Evolutionary conservation across 495 filamentous ascomycete genomes (phyloP), one percentile per base, ranked within the genome.

Genomic region (Penicillium nucicola): DNA sequence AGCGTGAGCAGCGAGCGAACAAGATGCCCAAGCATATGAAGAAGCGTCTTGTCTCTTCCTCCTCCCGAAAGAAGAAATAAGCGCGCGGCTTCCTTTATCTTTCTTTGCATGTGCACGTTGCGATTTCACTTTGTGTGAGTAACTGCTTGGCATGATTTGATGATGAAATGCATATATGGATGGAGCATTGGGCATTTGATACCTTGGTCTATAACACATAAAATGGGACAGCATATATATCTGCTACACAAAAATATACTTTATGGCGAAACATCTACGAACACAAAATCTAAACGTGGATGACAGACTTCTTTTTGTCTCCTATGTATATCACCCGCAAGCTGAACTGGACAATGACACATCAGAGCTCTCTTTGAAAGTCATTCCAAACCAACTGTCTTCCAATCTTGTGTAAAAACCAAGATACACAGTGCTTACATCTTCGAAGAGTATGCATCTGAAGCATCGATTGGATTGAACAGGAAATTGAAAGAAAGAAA

Each of bases 21-120:
- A 98, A 98, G 74, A 95, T 98, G 70, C 92, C 93, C 0, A 98
- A 98, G 70, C 80, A 95, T 58, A 39, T 91, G 25, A 98, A 98
- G 78, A 96, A 95, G 73, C 60, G 60, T 6, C 63, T 75, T 12
- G 62, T 75, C 15, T 63, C 71, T 41, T 44, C 55, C 1, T 75
- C 78, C 13, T 52, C 76, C 12, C 58, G 66, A 42, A 76, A 73
- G 62, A 76, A 74, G 66, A 76, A 78, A 57, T 75, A 55, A 62
- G 31, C 48, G 17, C 15, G 8, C 14, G 20, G 14, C 10, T 40
- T 47, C 44, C 45, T 30, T 42, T 51, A 32, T 57, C 18, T 43
- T 31, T 36, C 19, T 50, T 60, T 51, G 45, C 54, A 55, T 55
- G 50, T 45, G 43, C 43, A 42, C 54, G 45, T 42, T 47, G 50